phyloP scores from a whole-genome alignment of 345 rosid genomes.

The Conringia planisiliqua region DNA sequence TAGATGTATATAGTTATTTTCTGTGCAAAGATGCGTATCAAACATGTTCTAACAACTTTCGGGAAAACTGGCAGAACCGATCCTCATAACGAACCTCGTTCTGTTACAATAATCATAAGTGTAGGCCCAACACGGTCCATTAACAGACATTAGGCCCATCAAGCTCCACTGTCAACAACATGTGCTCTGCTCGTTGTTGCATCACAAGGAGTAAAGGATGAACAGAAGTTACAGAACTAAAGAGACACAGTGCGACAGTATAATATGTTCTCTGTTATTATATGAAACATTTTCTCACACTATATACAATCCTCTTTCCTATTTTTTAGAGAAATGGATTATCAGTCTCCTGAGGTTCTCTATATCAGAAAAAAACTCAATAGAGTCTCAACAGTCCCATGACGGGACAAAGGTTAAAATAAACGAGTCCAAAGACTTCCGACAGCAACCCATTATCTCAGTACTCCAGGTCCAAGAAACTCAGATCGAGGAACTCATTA shows the following conservation, averaged over 20 bases:
- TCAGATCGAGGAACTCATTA: conserved; percentile 9
- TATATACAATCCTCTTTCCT: conserved; percentile 7
- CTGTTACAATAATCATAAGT: not conserved
- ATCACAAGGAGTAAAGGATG: not conserved
- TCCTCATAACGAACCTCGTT: too few species aligned
- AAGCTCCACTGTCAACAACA: not conserved
- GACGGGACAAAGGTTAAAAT: not conserved
- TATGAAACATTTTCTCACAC: not conserved
- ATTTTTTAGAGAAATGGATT: not conserved
- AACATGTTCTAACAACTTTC: not conserved
- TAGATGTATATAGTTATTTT: too few species aligned
- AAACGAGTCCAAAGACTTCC: not conserved
- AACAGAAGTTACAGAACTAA: not conserved
- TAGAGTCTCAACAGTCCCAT: conserved; percentile 10
- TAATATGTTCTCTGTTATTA: not conserved
- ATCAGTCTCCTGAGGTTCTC: conserved; percentile 1
- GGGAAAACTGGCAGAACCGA: not conserved
- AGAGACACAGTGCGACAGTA: not conserved
- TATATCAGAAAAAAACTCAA: conserved; percentile 19
- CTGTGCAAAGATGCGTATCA: not conserved
- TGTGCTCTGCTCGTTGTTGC: not conserved
- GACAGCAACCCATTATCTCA: not conserved
- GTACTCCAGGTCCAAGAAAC: conserved; percentile 11
- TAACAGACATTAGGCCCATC: not conserved
- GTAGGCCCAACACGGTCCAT: not conserved